Evolutionary conservation across 2,329 filamentous ascomycete species (phyloP).

Genomic region (Stachybotrys chlorohalonatus): DNA sequence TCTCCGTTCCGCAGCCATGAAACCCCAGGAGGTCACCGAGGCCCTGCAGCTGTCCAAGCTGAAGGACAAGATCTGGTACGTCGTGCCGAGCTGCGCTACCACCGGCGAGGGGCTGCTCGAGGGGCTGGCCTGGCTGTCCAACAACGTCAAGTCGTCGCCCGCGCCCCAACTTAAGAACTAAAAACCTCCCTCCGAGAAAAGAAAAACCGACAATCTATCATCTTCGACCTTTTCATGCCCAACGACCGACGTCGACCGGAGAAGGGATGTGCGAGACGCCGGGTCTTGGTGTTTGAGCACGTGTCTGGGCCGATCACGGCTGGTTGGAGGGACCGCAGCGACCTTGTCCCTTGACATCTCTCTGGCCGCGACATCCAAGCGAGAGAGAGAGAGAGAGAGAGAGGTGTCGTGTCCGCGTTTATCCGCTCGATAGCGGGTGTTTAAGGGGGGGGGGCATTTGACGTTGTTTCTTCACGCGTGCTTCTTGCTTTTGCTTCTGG

Average conservation of each 20-base stretch:
- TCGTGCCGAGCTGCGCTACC: constrained; percentile 74
- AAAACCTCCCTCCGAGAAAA: not conserved
- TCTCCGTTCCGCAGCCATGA: constrained; percentile 52
- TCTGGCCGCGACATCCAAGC: too few relatives aligned
- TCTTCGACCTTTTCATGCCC: too few relatives aligned
- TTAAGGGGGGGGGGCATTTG: not conserved
- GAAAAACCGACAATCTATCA: not conserved
- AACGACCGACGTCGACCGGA: too few relatives aligned
- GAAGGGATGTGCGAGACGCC: too few relatives aligned
- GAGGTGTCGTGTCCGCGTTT: too few relatives aligned
- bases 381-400: too few relatives aligned
- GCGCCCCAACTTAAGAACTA: constrained; percentile 19
- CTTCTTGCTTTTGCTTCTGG: not conserved
- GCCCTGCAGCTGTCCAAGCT: constrained; percentile 66
- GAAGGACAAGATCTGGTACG: constrained; percentile 79
- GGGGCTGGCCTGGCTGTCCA: constrained; percentile 74
- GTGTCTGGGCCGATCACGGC: too few relatives aligned
- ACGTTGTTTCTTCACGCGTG: not conserved
- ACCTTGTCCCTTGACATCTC: too few relatives aligned
- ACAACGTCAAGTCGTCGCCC: constrained; percentile 65
- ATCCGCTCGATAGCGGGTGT: too few relatives aligned
- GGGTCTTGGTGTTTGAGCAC: too few relatives aligned
- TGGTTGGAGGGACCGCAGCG: too few relatives aligned
- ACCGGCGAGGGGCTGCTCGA: constrained; percentile 74
- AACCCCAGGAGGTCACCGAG: constrained; percentile 70